Evolutionary conservation across 805 yeast species (phyloP).

Genomic region (Cyberlindnera veronae): DNA sequence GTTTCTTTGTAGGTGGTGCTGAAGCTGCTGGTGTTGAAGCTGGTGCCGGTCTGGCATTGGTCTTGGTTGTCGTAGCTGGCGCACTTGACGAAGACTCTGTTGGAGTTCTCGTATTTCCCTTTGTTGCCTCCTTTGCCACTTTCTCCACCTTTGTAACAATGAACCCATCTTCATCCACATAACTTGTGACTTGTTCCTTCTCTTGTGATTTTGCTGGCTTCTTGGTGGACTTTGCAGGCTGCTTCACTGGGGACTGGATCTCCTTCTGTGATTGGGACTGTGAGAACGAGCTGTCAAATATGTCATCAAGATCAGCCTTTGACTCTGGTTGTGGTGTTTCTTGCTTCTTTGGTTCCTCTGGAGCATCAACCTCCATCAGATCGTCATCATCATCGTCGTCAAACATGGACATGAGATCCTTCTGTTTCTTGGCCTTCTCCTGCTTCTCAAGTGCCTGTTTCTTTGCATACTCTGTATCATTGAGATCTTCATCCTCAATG

Average conservation of each 20-base stretch:
- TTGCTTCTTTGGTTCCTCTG: neutral
- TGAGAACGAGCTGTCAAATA: conserved; percentile 22
- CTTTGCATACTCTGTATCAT: conserved; percentile 15
- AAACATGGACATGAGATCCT: conserved; percentile 34
- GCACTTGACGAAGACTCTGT: too few relatives aligned
- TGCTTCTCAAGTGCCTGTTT: conserved; percentile 12
- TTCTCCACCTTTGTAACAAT: conserved; percentile 34
- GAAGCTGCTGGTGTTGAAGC: conserved; percentile 3
- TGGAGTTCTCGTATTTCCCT: conserved; percentile 20
- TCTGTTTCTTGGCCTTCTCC: conserved; percentile 13
- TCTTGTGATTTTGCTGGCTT: conserved; percentile 2
- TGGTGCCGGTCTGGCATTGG: conserved; percentile 11
- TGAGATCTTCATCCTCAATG: conserved; percentile 13
- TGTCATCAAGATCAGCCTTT: conserved; percentile 18
- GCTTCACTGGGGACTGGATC: neutral
- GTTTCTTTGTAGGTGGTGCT: conserved; percentile 16
- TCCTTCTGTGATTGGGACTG: conserved; percentile 15
- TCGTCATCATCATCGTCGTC: conserved; percentile 31
- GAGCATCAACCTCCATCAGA: conserved; percentile 1
- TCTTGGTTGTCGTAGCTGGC: conserved; percentile 15
- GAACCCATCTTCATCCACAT: conserved; percentile 51
- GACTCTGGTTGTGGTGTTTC: conserved; percentile 4
- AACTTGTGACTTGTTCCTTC: conserved; percentile 19
- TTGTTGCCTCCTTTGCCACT: conserved; percentile 8
- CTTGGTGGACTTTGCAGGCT: neutral